Evolutionary conservation across 441 rosid genomes (phyloP), one percentile per base, ranked within the genome.

Genomic region (Eruca vesicaria): DNA sequence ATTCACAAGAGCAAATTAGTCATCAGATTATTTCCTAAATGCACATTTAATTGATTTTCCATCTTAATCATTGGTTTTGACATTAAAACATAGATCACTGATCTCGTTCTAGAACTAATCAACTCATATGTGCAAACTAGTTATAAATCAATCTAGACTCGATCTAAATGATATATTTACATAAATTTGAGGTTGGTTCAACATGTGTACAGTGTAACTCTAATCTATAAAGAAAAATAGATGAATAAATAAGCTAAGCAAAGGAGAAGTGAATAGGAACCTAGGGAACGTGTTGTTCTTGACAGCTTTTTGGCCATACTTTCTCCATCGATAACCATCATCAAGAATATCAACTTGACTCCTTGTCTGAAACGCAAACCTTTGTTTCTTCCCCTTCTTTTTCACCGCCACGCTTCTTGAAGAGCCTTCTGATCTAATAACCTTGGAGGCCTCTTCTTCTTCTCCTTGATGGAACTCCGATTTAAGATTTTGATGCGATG

Each of bases 271-370:
- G 3, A 59, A 31, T 5, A 26, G 0, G 58, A 72, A 87, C 91
- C 91, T 85, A 9, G 90, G 91, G 65, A 84, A 87, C 26, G 75
- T 85, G 76, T 85, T 87, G 89, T 85, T 81, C 73, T 87, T 87
- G 41, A 87, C 91, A 2, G 86, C 86, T 31, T 87, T 86, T 69
- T 87, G 89, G 28, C 88, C 91, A 52, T 84, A 87, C n/a, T 87
- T 84, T 71, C 88, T 82, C 89, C 89, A 86, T 62, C 91, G 82
- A 74, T 85, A 87, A 43, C 91, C 91, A 74, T 87, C 91, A 68
- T 87, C 91, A 20, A 87, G 91, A n/a, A 87, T 81, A 83, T 87
- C 91, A 9, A 87, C 91, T 64, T 82, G 91, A 74, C 89, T 87
- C 50, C 91, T 81, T 41, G 91, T 85, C 72, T 87, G 87, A 76